Evolutionary conservation across 2,329 filamentous ascomycete species (phyloP), one percentile per base, ranked within the genome.

Genomic region (Arthrinium phaeospermum): DNA sequence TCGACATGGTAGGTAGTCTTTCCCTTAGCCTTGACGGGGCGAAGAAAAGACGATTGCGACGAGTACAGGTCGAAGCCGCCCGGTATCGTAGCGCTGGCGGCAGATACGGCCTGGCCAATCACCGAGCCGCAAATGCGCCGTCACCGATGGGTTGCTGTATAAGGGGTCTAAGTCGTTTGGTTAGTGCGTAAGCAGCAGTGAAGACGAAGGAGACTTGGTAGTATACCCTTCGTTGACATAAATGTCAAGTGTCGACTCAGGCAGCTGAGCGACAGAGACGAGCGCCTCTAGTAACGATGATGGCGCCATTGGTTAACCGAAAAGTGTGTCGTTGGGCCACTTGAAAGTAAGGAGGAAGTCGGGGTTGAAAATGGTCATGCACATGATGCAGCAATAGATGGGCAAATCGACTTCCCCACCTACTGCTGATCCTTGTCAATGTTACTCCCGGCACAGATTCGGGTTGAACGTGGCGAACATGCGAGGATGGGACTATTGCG

Each of bases 31-130:
- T 61, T 71, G 14, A 70, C 44, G 13, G 74, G 70, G 24, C 49
- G 68, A 13, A 75, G 57, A 67, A 74, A 75, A 4, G 75, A 74
- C 2, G 74, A 76, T 27, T 75, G 75, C 45, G 73, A 74, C 22
- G 71, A 72, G 47, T 74, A 74, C 3, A 72, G 45, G n/a, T 71
- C 27, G 24, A 74, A 74, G 7, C n/a, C 67, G 4, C 27, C 10
- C 4, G 68, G 22, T 12, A 75, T 73, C 12, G 74, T 76, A 0
- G 73, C 57, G 27, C n/a, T 69, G 44, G 74, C 73, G 24, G 75
- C 74, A 16, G 73, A 73, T n/a, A 75, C 44, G 16, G 74, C 73
- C 61, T 75, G 74, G n/a, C 69, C 41, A 16, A 70, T 45, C 4
- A 70, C 30, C 13, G 69, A 70, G 8, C 69, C 69, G 41, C 69